These are phyloP conservation scores for Verruconis gallopava DNA, from an alignment of 2,329 filamentous ascomycete genomes.

Conservation along the genomic window DNA sequence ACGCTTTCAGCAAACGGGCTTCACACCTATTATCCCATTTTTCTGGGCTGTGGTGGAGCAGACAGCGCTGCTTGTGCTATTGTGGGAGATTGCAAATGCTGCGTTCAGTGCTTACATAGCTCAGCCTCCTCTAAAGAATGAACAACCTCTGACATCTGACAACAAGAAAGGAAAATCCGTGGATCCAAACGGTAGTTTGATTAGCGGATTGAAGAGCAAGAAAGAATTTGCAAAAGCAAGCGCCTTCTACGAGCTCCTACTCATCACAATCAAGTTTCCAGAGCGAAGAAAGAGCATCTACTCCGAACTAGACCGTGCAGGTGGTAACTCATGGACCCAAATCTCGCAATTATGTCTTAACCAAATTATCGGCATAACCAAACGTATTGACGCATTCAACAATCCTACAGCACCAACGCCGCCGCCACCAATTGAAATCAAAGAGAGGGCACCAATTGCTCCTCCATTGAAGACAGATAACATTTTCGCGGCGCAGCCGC, in stretches of 20 bases:
- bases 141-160: conserved; percentile 68
- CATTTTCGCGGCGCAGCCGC: background rate
- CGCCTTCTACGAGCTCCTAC: conserved; percentile 79
- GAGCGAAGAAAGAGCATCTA: conserved; percentile 72
- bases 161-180: conserved; percentile 42
- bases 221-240: conserved; percentile 49
- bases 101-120: conserved; percentile 72
- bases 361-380: conserved; percentile 53
- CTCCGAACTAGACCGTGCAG: conserved; percentile 71
- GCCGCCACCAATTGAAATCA: background rate
- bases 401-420: conserved; percentile 14
- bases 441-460: background rate
- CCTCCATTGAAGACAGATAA: conserved; percentile 1
- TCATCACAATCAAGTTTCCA: conserved; percentile 63
- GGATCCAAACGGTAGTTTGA: conserved; percentile 79
- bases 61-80: conserved; percentile 27
- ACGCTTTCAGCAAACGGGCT: background rate
- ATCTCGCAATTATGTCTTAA: conserved; percentile 57
- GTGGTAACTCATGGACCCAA: conserved; percentile 71
- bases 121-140: conserved; percentile 70
- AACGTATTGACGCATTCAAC: conserved; percentile 44
- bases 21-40: conserved; percentile 6
- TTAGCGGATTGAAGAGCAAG: conserved; percentile 79
- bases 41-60: conserved; percentile 15
- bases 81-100: conserved; percentile 67